Evolutionary conservation across 768 basidiomycete genomes (phyloP), one percentile per base, ranked within the genome.

Genomic region (Pleurotus sapidus): DNA sequence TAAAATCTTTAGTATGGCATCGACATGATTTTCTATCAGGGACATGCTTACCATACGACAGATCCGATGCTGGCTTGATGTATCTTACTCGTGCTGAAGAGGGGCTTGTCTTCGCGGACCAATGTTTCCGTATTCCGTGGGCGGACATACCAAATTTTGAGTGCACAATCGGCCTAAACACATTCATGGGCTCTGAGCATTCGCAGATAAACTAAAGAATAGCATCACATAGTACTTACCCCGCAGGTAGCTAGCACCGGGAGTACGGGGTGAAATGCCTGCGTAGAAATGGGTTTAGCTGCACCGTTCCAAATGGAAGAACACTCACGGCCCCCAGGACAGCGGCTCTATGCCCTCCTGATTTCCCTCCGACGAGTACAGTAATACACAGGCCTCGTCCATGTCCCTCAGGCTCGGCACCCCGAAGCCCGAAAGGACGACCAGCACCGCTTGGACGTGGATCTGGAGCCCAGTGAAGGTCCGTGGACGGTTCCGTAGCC

Each of bases 241-340:
- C 90, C 90, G 63, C 89, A 87, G 14, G 91, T 93, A 8, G 89
- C 89, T 51, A 93, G 76, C 14, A 92, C 61, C 3, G 88, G 87
- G 51, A 79, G 70, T 8, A 70, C 69, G 0, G 82, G 77, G 66
- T 92, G 88, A 69, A 92, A 93, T 24, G 84, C 82, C 89, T 91
- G 30, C 8, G 30, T 14, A 48, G 15, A 42, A 43, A 23, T 20
- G 45, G 39, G 48, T 9, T 20, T 39, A 47, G 20, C 23, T 45
- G 39, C 47, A 46, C 56, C 12, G 25, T 37, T 55, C 25, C 56
- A 54, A 23, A 46, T 54, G 15, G 40, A 42, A 45, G 39, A 1
- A 17, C 53, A 65, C 80, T 60, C 63, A 86, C 89, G 18, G 88
- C 87, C 49, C 77, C 77, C 1, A 88, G 68, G 15, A 92, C 88